phyloP scores from a whole-genome alignment of 805 yeast species.

The Zygosaccharomyces pseudorouxii region DNA sequence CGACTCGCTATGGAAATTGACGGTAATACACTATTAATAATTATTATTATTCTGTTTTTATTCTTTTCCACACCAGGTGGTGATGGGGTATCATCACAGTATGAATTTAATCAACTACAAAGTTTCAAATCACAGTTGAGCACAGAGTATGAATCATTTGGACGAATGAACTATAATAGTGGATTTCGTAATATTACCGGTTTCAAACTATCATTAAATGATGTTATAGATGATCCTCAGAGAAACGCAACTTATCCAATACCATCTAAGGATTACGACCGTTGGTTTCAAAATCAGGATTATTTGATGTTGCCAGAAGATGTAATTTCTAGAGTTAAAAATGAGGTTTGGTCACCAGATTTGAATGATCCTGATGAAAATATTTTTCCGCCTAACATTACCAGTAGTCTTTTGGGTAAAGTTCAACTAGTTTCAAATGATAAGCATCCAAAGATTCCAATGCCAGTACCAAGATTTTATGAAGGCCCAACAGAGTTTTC shows the following conservation, averaged over 20 bases:
- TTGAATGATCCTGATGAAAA: constrained; percentile 22
- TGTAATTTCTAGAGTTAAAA: constrained; percentile 44
- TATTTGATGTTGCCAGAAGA: constrained; percentile 57
- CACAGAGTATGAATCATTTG: constrained; percentile 35
- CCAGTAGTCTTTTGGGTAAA: constrained; percentile 45
- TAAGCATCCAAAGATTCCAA: constrained; percentile 18
- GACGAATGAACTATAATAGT: constrained; percentile 40
- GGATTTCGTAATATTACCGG: constrained; percentile 78
- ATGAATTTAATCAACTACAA: constrained; percentile 39
- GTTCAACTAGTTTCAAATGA: constrained; percentile 30
- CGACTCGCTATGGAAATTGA: constrained; percentile 29
- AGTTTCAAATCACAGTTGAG: constrained; percentile 37
- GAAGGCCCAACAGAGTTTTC: constrained; percentile 29
- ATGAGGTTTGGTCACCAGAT: constrained; percentile 47
- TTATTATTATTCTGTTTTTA: constrained; percentile 30
- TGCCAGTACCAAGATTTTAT: constrained; percentile 36
- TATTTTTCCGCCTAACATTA: constrained; percentile 42
- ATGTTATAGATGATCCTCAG: constrained; percentile 43
- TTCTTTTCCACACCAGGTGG: constrained; percentile 34
- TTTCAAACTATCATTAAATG: constrained; percentile 58
- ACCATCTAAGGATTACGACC: constrained; percentile 40
- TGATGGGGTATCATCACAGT: constrained; percentile 34
- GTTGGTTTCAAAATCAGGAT: constrained; percentile 47
- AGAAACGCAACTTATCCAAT: constrained; percentile 55
- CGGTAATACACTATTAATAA: constrained; percentile 31